Conservation (phyloP, 495 filamentous ascomycete species). For the Clohesyomyces aquaticus region DNA sequence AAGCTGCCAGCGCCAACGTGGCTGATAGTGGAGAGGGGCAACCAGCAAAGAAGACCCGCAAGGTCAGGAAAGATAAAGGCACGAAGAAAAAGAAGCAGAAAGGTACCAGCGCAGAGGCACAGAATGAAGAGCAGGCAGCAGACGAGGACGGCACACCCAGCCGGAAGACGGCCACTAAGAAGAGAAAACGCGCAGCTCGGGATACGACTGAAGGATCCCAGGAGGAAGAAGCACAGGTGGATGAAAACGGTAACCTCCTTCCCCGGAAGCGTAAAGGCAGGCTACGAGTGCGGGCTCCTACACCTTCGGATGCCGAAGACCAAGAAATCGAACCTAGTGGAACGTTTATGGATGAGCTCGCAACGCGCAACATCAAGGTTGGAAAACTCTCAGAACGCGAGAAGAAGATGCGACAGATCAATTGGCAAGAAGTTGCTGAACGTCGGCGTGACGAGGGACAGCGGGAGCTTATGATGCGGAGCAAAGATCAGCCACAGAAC, state of each 20-base stretch:
- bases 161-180: conserved; percentile 9
- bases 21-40: conserved; percentile 26
- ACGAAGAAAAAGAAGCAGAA: conserved; percentile 35
- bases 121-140: conserved; percentile 13
- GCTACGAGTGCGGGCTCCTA: conserved; percentile 56
- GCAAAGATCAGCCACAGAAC: conserved; percentile 10
- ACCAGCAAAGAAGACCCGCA: conserved; percentile 27
- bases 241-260: background rate
- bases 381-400: conserved; percentile 81
- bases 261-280: conserved; percentile 13
- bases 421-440: conserved; percentile 52
- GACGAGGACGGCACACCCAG: conserved; percentile 11
- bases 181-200: conserved; percentile 9
- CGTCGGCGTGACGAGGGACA: conserved; percentile 30
- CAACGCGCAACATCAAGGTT: conserved; percentile 67
- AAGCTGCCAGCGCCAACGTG: background rate
- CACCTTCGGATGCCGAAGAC: conserved; percentile 77
- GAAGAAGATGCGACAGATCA: conserved; percentile 58
- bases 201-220: background rate
- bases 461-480: background rate
- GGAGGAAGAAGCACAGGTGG: background rate
- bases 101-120: conserved; percentile 35
- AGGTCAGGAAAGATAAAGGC: conserved; percentile 42
- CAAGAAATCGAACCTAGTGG: conserved; percentile 68
- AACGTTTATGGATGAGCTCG: conserved; percentile 82